phyloP scores from a whole-genome alignment of 2,329 filamentous ascomycete species.

The Spiromastix sp. region DNA sequence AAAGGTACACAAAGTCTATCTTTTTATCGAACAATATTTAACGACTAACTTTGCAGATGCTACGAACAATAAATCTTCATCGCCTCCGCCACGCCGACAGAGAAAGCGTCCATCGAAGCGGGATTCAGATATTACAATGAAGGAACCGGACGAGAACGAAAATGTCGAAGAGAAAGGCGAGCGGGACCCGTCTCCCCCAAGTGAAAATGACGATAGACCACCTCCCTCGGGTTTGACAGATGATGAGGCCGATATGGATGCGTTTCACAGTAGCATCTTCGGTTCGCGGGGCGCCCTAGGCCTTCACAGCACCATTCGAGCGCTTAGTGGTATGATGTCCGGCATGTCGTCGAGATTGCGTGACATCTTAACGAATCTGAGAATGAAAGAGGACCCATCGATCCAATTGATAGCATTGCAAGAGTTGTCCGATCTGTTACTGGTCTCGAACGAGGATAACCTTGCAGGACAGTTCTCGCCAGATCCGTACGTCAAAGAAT shows the following conservation, averaged over 20 bases:
- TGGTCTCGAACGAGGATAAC: constrained; percentile 95
- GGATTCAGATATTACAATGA: constrained; percentile 61
- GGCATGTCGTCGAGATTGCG: constrained; percentile 70
- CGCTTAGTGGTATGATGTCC: constrained; percentile 84
- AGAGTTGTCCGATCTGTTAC: constrained; percentile 82
- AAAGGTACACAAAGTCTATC: constrained; percentile 47
- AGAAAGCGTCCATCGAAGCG: constrained; percentile 44
- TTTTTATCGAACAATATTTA: constrained; percentile 3
- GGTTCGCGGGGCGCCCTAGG: constrained; percentile 53
- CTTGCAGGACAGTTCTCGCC: constrained; percentile 90
- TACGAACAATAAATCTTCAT: constrained; percentile 22
- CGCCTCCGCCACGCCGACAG: constrained; percentile 31
- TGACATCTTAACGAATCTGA: constrained; percentile 64
- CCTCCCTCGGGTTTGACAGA: constrained; percentile 46
- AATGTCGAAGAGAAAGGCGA: constrained; percentile 28
- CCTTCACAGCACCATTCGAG: constrained; percentile 71
- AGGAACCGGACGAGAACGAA: constrained; percentile 51
- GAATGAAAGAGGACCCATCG: constrained; percentile 74
- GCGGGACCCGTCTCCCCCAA: constrained; percentile 44
- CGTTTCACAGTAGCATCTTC: constrained; percentile 54
- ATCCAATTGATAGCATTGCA: constrained; percentile 85
- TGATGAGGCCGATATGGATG: constrained; percentile 50
- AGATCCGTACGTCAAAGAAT: constrained; percentile 88
- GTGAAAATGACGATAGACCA: constrained; percentile 58
- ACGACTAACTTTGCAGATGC: constrained; percentile 20